These are phyloP conservation scores for Pichia sp. DNA, from an alignment of 1,139 yeast species.

Conservation along the genomic window DNA sequence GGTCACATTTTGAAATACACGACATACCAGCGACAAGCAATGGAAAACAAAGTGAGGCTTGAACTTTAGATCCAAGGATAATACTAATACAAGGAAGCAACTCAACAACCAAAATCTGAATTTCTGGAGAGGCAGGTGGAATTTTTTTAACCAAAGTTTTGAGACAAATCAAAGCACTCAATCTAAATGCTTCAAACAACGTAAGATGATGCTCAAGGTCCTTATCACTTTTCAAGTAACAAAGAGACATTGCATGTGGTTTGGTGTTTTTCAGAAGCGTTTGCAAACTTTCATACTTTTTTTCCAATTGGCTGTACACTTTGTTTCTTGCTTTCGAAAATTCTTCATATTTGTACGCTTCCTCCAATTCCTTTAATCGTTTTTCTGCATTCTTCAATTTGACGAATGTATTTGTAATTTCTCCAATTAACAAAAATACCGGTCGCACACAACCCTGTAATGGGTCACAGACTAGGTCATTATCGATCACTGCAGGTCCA, in stretches of 20 bases:
- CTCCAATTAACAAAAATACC: conserved; percentile 37
- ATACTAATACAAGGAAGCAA: conserved; percentile 34
- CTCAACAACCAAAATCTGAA: conserved; percentile 37
- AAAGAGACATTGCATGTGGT: conserved; percentile 40
- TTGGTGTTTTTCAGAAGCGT: conserved; percentile 35
- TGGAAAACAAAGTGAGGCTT: conserved; percentile 47
- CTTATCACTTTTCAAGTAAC: conserved; percentile 37
- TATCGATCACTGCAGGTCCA: conserved; percentile 13
- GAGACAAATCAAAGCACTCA: conserved; percentile 41
- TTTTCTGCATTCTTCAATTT: conserved; percentile 24
- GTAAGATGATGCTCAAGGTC: conserved; percentile 45
- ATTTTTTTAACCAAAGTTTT: conserved; percentile 40
- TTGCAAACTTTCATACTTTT: conserved; percentile 30
- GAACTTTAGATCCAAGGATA: conserved; percentile 43
- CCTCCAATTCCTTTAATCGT: neutral
- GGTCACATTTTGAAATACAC: conserved; percentile 38
- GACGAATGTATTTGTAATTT: conserved; percentile 35
- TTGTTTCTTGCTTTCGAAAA: conserved; percentile 7
- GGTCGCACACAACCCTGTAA: conserved; percentile 45
- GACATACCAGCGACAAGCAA: conserved; percentile 47
- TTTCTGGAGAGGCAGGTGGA: conserved; percentile 43
- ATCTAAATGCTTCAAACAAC: conserved; percentile 45
- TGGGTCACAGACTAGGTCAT: conserved; percentile 40
- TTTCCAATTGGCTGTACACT: conserved; percentile 10
- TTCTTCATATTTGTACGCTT: neutral